Conservation (phyloP, 2,329 filamentous ascomycete species). For the Penicillium sp. region DNA sequence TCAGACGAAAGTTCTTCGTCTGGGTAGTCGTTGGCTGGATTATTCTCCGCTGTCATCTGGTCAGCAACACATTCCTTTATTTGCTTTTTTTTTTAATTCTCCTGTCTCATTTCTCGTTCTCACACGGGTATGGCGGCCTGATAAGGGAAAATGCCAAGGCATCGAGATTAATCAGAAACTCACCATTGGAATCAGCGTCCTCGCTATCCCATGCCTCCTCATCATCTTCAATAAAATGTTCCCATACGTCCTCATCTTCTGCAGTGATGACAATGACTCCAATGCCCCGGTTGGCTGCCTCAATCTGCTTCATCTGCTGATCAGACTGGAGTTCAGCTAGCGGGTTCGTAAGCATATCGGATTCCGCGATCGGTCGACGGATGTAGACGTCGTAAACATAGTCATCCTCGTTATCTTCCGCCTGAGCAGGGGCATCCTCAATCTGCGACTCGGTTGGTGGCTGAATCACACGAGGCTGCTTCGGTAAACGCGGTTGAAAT, state of each 20-base stretch:
- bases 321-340: conserved; percentile 28
- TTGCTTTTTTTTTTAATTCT: not conserved
- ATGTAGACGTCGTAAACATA: conserved; percentile 64
- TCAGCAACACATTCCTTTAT: conserved; percentile 1
- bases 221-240: conserved; percentile 54
- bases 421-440: conserved; percentile 18
- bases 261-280: conserved; percentile 44
- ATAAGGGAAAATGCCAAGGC: not conserved
- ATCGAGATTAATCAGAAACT: conserved; percentile 5
- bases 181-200: conserved; percentile 62
- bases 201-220: conserved; percentile 58
- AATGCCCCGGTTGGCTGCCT: conserved; percentile 35
- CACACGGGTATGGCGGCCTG: not conserved
- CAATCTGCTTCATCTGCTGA: conserved; percentile 29
- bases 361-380: conserved; percentile 44
- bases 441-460: not conserved
- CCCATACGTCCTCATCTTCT: conserved; percentile 55
- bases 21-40: conserved; percentile 52
- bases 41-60: conserved; percentile 44
- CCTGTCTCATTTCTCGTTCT: not conserved
- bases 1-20: conserved; percentile 50
- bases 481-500: conserved; percentile 37
- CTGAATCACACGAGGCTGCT: conserved; percentile 21
- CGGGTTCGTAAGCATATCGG: conserved; percentile 35
- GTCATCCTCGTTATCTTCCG: conserved; percentile 49